phyloP scores from a whole-genome alignment of 73 alveolate species.

The Paramecium sexaurelia region DNA sequence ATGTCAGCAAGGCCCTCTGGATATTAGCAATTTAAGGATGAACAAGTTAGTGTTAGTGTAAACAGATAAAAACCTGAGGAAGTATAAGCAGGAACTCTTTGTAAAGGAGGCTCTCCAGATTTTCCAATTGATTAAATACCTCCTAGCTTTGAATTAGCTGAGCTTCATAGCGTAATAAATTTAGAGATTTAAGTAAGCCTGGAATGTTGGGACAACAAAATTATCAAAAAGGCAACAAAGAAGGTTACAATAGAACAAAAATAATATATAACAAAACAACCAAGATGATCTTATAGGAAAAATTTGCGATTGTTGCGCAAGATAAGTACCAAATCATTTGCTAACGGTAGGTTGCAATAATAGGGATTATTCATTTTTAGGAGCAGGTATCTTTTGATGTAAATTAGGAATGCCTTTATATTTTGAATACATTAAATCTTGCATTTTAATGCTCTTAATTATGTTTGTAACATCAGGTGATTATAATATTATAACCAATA shows the following conservation, averaged over 20 bases:
- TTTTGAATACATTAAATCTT: not conserved
- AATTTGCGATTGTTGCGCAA: slow-evolving; percentile 14
- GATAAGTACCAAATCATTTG: slow-evolving; percentile 20
- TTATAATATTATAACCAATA: not conserved
- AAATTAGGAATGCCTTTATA: not conserved
- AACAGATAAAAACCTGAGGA: not conserved
- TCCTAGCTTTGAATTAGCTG: not conserved
- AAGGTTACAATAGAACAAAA: not conserved
- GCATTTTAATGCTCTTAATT: not conserved
- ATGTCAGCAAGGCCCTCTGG: not conserved
- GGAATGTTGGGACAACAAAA: slow-evolving; percentile 21
- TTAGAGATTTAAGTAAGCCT: not conserved
- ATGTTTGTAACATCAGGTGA: slow-evolving; percentile 22
- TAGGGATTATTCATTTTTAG: slow-evolving; percentile 14
- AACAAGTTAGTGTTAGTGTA: not conserved
- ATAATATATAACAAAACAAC: not conserved
- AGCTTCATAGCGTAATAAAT: slow-evolving; percentile 17
- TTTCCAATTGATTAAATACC: slow-evolving; percentile 25
- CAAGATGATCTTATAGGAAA: not conserved
- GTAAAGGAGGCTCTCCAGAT: not conserved
- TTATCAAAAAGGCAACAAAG: not conserved
- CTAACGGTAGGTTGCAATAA: not conserved
- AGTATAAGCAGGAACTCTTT: not conserved
- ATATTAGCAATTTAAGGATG: not conserved
- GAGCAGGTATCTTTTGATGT: slow-evolving; percentile 12